A percentile compares a stretch with the other conserved stretches of the same genome.
These are phyloP conservation scores for thale cress (Arabidopsis thaliana) DNA, from an alignment of 345 rosid genomes.

Conservation along the genomic window TAIR10.1 NC_003070.9:20665501-20666000, in stretches of 20 bases:
- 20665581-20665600: constrained; percentile 38
- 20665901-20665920: not conserved
- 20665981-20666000: constrained; percentile 19
- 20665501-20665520: not conserved
- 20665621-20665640: constrained; percentile 34
- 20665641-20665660: constrained; percentile 31
- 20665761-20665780: constrained; percentile 44
- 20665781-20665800: constrained; percentile 31
- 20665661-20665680: constrained; percentile 24
- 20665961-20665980: constrained; percentile 31
- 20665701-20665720: not conserved
- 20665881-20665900: not conserved
- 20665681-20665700: not conserved
- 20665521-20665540: constrained; percentile 30
- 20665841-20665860: not conserved
- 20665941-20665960: constrained; percentile 3
- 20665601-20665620: constrained; percentile 47
- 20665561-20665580: not conserved
- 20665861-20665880: not conserved
- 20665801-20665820: not conserved
- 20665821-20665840: not conserved
- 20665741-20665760: constrained; percentile 45
- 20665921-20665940: not conserved
- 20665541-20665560: constrained; percentile 1
- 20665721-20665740: constrained; percentile 10